Base-by-base conservation (phyloP, 768 basidiomycete species). In the Trametes cingulata region DNA sequence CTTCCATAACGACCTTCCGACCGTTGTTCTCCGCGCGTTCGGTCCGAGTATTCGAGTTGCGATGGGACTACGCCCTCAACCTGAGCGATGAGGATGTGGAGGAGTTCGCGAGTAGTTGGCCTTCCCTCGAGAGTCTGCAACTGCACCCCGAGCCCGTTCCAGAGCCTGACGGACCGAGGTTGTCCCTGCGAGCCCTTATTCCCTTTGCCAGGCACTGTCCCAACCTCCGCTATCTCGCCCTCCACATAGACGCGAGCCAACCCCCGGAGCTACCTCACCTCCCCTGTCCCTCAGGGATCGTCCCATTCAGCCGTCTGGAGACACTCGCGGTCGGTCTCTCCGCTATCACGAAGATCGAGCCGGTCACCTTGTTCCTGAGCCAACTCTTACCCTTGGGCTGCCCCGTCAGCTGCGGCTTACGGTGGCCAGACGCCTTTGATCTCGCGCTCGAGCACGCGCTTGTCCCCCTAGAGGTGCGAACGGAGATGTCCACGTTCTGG, bases 291-390 rank as follows among this genome's bases (percentile, higher is more conserved):
- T 22, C 24, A 43, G 49, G 47, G 43, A 41, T 52, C 55, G 52
- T 49, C n/a, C 65, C 65, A 1, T 72, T 73, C 59, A 25, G n/a
- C 22, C 27, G 47, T 7, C 67, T 73, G 27, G 53, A 69, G 48
- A 66, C 65, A 12, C 73, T 88, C 17, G 77, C 78, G 10, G 73
- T 86, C 65, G 86, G 85, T 0, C 78, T 83, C 1, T 85, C 84
- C 12, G 72, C 73, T 42, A 77, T 84, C 24, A 55, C 64, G 3
- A 75, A 79, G n/a, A 69, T 75, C 13, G 77, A 74, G 6, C 64
- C 77, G 0, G 78, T 82, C 35, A 78, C 85, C 6, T 74, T 82
- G n/a, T 85, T 82, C 64, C 74, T 88, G 57, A 81, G 80, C 62
- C 79, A 79, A 19, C 65, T 88, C 6, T 77, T 80, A 37, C 81